Base-by-base conservation (phyloP, 495 filamentous ascomycete genomes). In the Aspergillus wentii region DNA sequence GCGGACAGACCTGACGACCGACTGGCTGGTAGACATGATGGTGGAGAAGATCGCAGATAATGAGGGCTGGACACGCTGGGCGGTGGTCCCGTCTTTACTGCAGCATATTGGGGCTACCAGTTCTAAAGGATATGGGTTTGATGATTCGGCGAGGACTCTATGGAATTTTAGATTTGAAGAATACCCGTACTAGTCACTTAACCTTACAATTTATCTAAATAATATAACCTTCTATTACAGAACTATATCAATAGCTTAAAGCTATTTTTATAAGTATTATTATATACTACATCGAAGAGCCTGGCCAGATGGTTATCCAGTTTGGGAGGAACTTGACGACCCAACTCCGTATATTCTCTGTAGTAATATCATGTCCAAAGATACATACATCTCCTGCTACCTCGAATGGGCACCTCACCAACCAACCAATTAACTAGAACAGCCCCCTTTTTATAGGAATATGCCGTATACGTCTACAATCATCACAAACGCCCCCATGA, bases 91-190 rank as follows among this genome's bases (percentile, higher is more conserved):
- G 7, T 64, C 61, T 37, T 48, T 76, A 17, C 46, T 79, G 16
- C 74, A 76, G 48, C 75, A 74, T 54, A 61, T 76, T 18, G 71
- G 71, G 4, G 44, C 51, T 3, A 57, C 49, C 46, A 62, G 59
- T 39, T 50, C 52, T 10, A 62, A 64, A 43, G 51, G 52, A 30
- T 44, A 41, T 34, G 44, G 43, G 29, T 48, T 41, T 38, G 36
- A 62, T 21, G 34, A 49, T 40, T 40, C 44, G 6, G 59, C 58
- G 6, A 62, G 54, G 30, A 56, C 61, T 4, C 33, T 52, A 15
- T 72, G 65, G 66, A 69, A 62, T 54, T 69, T 67, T 49, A 41
- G 39, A 28, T 71, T 68, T 53, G 68, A 70, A 23, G 46, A n/a
- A n/a, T n/a, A n/a, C n/a, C n/a, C n/a, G n/a, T n/a, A n/a, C n/a